Conservation (phyloP, 768 basidiomycete genomes). For the Amanita inopinata region DNA sequence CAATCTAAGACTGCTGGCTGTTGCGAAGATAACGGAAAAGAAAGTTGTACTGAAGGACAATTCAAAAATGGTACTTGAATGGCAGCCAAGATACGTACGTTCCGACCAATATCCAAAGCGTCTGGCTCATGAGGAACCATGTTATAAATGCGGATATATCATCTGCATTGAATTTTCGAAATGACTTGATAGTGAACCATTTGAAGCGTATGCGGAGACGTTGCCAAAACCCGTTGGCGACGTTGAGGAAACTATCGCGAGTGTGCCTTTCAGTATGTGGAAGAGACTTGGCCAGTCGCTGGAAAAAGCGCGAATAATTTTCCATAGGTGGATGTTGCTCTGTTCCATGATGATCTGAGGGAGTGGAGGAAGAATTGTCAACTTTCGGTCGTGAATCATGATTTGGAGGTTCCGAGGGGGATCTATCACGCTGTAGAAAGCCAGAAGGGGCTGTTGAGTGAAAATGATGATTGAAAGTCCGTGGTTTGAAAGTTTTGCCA, state of each 20-base stretch:
- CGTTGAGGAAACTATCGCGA: slow-evolving; percentile 79
- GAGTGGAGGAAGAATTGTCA: background rate
- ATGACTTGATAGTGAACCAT: slow-evolving; percentile 94
- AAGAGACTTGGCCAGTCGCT: slow-evolving; percentile 65
- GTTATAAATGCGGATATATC: slow-evolving; percentile 95
- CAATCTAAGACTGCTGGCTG: slow-evolving; percentile 75
- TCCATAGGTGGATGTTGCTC: slow-evolving; percentile 22
- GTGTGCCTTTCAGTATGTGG: slow-evolving; percentile 76
- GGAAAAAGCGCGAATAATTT: slow-evolving; percentile 75
- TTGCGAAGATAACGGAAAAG: slow-evolving; percentile 87
- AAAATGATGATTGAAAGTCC: too few relatives aligned
- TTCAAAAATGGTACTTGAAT: background rate
- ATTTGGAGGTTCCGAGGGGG: slow-evolving; percentile 10
- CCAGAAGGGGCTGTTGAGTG: slow-evolving; percentile 5
- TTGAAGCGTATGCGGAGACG: slow-evolving; percentile 86
- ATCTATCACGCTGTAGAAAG: slow-evolving; percentile 8
- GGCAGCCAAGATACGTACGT: slow-evolving; percentile 47
- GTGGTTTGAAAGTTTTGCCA: slow-evolving; percentile 11
- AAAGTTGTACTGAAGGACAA: slow-evolving; percentile 70
- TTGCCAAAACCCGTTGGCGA: slow-evolving; percentile 87
- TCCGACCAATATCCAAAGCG: slow-evolving; percentile 90
- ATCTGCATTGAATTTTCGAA: slow-evolving; percentile 91
- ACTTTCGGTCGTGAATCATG: background rate
- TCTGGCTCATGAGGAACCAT: slow-evolving; percentile 94
- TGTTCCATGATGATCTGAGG: background rate